phyloP scores from a whole-genome alignment of 1,139 yeast genomes.

The Taphrina betulina region DNA sequence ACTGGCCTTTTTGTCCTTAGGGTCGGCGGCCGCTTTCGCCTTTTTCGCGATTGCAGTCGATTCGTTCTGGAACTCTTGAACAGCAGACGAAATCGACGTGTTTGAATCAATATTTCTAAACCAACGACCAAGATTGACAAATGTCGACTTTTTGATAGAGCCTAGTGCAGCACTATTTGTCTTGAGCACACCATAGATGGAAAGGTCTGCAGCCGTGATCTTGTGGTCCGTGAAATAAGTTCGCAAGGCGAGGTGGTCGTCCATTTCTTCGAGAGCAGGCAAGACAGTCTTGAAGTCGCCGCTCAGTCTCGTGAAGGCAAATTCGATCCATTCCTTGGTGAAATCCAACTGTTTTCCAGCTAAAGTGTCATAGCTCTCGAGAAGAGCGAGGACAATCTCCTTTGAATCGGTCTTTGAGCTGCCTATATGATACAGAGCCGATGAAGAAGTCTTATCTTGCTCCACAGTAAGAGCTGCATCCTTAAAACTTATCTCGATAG shows the following conservation, averaged over 20 bases:
- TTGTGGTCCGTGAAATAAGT: constrained; percentile 70
- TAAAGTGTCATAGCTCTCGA: background rate
- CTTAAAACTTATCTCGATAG: constrained; percentile 9
- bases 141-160: constrained; percentile 76
- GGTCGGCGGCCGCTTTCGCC: constrained; percentile 50
- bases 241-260: constrained; percentile 79
- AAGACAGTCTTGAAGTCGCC: constrained; percentile 88
- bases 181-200: constrained; percentile 90
- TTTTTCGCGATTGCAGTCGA: constrained; percentile 47
- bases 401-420: constrained; percentile 1
- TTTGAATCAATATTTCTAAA: constrained; percentile 71
- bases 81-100: constrained; percentile 65
- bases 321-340: constrained; percentile 62
- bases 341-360: background rate
- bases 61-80: constrained; percentile 74
- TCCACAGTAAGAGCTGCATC: constrained; percentile 23
- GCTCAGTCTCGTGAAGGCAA: constrained; percentile 68
- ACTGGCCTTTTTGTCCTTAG: constrained; percentile 53
- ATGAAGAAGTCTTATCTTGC: constrained; percentile 13
- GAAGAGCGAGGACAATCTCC: constrained; percentile 7
- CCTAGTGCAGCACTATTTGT: constrained; percentile 92
- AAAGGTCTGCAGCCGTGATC: constrained; percentile 73
- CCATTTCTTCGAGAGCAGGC: constrained; percentile 73
- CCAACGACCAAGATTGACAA: constrained; percentile 90
- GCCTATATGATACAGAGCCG: constrained; percentile 1